phyloP scores from a whole-genome alignment of 441 rosid species.

The Cnidoscolus chayamansa region DNA sequence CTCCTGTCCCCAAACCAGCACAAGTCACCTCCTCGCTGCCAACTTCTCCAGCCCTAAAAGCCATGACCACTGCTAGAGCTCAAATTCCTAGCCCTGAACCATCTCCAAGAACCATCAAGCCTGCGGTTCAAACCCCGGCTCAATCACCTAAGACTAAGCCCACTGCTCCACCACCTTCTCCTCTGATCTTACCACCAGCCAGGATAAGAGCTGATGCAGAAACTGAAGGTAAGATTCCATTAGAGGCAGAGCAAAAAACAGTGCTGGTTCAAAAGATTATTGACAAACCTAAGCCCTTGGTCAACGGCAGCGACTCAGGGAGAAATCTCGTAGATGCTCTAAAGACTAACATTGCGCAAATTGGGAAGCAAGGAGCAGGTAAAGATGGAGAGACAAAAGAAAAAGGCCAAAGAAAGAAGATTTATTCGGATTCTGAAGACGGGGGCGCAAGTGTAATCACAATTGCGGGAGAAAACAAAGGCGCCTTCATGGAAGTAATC shows the following conservation, averaged over 20 bases:
- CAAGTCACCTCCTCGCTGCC: slow-evolving; percentile 18
- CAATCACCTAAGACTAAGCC: slow-evolving; percentile 39
- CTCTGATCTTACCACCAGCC: slow-evolving; percentile 63
- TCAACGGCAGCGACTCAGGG: slow-evolving; percentile 1
- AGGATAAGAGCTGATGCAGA: slow-evolving; percentile 41
- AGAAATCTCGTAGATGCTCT: slow-evolving; percentile 17
- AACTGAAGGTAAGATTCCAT: slow-evolving; percentile 40
- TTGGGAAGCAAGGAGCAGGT: slow-evolving; percentile 22
- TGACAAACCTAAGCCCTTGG: slow-evolving; percentile 30
- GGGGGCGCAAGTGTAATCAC: slow-evolving; percentile 48
- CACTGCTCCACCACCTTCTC: slow-evolving; percentile 60
- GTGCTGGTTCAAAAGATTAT: slow-evolving; percentile 54
- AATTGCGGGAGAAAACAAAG: slow-evolving; percentile 80
- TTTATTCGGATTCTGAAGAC: slow-evolving; percentile 40
- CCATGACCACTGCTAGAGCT: slow-evolving; percentile 22
- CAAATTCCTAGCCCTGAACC: slow-evolving; percentile 32
- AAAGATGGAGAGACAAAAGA: slow-evolving; percentile 23
- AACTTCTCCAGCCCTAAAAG: slow-evolving; percentile 26
- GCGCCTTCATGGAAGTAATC: slow-evolving; percentile 72
- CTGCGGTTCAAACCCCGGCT: slow-evolving; percentile 37
- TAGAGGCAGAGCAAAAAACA: slow-evolving; percentile 56
- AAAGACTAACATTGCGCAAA: slow-evolving; percentile 23
- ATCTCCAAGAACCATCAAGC: slow-evolving; percentile 31
- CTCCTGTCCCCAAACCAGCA: slow-evolving; percentile 29
- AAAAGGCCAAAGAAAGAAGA: slow-evolving; percentile 31